Conservation (phyloP, 306 rosid genomes). For the Cyclanthera cordifolia region DNA sequence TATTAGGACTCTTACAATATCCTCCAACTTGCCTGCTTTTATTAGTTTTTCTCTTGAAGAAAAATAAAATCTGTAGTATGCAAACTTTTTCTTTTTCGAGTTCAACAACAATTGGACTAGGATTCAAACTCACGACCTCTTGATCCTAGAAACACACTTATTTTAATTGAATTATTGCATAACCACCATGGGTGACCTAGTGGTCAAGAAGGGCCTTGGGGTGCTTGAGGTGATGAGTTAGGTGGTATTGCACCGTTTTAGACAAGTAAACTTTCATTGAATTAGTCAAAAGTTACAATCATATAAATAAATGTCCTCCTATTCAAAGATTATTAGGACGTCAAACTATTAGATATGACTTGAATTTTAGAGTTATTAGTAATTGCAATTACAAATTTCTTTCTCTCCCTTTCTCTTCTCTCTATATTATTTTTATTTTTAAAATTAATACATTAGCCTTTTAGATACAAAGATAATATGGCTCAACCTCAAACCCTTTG, state of each 20-base stretch:
- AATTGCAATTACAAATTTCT: background rate
- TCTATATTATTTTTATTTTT: background rate
- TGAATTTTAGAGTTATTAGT: background rate
- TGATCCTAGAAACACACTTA: no score
- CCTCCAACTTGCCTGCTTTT: slow-evolving; percentile 5
- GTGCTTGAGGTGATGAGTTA: no score
- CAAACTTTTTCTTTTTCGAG: no score
- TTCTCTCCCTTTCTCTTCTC: background rate
- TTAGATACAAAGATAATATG: background rate
- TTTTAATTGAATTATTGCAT: no score
- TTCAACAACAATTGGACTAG: no score
- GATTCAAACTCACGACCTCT: no score
- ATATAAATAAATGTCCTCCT: background rate
- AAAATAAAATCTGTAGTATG: background rate
- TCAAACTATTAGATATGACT: background rate
- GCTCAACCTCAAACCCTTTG: background rate
- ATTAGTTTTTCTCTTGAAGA: background rate
- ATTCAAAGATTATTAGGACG: background rate
- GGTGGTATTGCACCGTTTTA: no score
- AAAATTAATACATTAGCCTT: background rate
- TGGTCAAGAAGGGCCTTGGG: no score
- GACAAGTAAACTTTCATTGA: background rate
- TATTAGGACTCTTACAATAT: no score
- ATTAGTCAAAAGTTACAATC: no score
- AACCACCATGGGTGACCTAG: no score